Evolutionary conservation across 352 stramenopile species (phyloP), one percentile per base, ranked within the genome.

Genomic region (Globisporangium barbulae): DNA sequence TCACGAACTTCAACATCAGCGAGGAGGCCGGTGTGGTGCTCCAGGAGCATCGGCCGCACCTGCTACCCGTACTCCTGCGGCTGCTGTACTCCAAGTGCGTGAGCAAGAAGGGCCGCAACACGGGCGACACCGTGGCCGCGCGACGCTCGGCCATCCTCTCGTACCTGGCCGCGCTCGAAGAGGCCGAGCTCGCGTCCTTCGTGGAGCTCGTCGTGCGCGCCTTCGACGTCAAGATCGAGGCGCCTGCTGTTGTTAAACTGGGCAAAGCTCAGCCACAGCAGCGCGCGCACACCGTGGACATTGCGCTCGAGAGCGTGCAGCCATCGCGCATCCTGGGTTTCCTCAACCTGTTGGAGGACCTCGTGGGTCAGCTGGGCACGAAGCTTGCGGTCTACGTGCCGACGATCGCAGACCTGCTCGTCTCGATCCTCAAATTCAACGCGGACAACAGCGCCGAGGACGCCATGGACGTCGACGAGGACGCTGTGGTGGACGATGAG

Each of bases 51-150:
- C 85, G 91, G 3, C 65, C 61, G 0, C 74, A 79, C 39, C 73
- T 98, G 8, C 41, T 97, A 5, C 93, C 91, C 7, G 79, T 98
- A 3, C 72, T 98, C 10, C 76, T 96, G 60, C 83, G 93, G 13
- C 47, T 98, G 39, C 60, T 98, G 53, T 98, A 96, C 71, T 91
- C 90, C 7, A 95, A 97, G 61, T 96, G 94, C 44, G 76, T 96
- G 25, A 91, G 89, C 50, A 89, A 90, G 65, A 96, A 89, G 64
- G 88, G 83, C 30, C 79, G 83, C 41, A 94, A 92, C 69, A 81
- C 77, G 8, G 90, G 87, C 9, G 88, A 95, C 65, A 94, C 89
- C 0, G 88, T 96, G 42, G 84, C 82, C 9, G 83, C 85, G 37
- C 85, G 91, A n/a, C 91, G 91, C 63, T 78, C 90, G 3, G 88